Evolutionary conservation across 2,329 filamentous ascomycete species (phyloP), one percentile per base, ranked within the genome.

Genomic region (Emergomyces orientalis): DNA sequence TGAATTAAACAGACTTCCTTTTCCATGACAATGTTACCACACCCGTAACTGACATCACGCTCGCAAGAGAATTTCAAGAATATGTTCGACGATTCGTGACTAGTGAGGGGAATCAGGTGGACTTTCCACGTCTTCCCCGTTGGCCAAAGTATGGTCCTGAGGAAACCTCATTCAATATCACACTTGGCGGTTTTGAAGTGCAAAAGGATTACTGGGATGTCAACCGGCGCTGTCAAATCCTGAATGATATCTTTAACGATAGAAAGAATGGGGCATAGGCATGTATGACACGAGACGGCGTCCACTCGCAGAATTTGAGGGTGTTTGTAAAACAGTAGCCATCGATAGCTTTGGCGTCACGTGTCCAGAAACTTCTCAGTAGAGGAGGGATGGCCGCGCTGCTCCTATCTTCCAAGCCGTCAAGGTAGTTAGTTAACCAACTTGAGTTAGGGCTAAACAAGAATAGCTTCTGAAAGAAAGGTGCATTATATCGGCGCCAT

Each of bases 21-120:
- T 64, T 63, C 37, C 37, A 63, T 22, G 32, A 63, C 34, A 41
- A 63, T 37, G 30, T 34, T 45, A 61, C 61, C 5, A 63, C 62
- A 22, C 63, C 63, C 8, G 63, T 63, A 8, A 27, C 51, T 19
- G 58, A 49, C 32, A 51, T 63, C 27, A 57, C 39, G 4, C 37
- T 61, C 19, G 63, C 63, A 14, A 58, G 55, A 32, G 37, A 63
- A 45, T 64, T 63, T 37, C 63, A 64, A 32, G 61, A 63, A 52
- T 59, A 63, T 58, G 37, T 63, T 30, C 63, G 63, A n/a, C 47
- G 57, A 25, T 64, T 60, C 32, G 41, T 64, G 37, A 64, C 63
- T n/a, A 56, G 30, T 4, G n/a, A 30, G 32, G 51, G 47, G 41
- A 64, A 64, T 22, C 55, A 17, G n/a, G 5, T 43, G 51, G 19